These are phyloP conservation scores for Pisolithus orientalis DNA, from an alignment of 768 basidiomycete species.

Conservation along the genomic window DNA sequence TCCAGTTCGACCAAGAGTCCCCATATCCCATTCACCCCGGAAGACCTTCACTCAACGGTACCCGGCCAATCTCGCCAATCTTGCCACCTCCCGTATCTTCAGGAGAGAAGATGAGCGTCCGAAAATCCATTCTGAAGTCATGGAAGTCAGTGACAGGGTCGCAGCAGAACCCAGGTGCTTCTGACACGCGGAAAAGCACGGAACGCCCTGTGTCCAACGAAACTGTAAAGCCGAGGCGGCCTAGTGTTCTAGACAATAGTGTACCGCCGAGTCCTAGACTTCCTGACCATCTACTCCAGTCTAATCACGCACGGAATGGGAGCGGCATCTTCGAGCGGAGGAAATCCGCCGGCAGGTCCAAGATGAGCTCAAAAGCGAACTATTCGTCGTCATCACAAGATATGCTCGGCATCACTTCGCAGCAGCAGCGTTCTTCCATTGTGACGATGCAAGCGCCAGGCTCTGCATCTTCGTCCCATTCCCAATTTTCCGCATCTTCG, in stretches of 20 bases:
- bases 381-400: slow-evolving; percentile 28
- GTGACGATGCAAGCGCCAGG: slow-evolving; percentile 9
- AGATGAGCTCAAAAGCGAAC: slow-evolving; percentile 12
- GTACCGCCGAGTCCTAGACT: slow-evolving; percentile 62
- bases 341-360: slow-evolving; percentile 16
- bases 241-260: slow-evolving; percentile 39
- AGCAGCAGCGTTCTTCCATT: slow-evolving; percentile 8
- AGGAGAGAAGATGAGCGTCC: slow-evolving; percentile 40
- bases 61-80: slow-evolving; percentile 24
- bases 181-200: slow-evolving; percentile 32
- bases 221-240: slow-evolving; percentile 36
- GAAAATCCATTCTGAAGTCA: slow-evolving; percentile 69
- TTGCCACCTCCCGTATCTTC: slow-evolving; percentile 24
- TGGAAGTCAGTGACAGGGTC: slow-evolving; percentile 46
- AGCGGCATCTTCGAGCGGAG: slow-evolving; percentile 26
- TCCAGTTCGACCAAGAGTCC: slow-evolving; percentile 71
- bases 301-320: slow-evolving; percentile 27
- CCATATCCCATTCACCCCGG: slow-evolving; percentile 46
- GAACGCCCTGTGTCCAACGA: slow-evolving; percentile 32
- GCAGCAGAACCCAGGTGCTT: slow-evolving; percentile 21
- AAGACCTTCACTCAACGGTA: slow-evolving; percentile 29
- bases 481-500: slow-evolving; percentile 17
- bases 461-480: slow-evolving; percentile 25
- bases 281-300: slow-evolving; percentile 41
- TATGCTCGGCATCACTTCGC: slow-evolving; percentile 11